These are phyloP conservation scores for Craspedostauros australis DNA, from an alignment of 108 stramenopile genomes.

Conservation along the genomic window DNA sequence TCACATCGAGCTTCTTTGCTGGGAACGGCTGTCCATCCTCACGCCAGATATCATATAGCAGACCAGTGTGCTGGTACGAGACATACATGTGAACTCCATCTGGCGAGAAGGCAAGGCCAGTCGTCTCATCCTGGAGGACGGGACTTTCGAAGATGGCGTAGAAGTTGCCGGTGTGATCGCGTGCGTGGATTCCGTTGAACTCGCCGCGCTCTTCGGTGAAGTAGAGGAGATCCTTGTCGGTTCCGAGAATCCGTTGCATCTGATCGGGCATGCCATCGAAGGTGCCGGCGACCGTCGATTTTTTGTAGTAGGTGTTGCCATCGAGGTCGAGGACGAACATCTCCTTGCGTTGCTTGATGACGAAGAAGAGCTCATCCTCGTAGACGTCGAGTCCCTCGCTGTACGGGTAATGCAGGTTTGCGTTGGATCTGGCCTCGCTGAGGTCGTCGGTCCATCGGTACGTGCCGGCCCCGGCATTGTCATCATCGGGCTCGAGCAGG, in stretches of 20 bases:
- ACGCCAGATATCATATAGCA: constrained; percentile 19
- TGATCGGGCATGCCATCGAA: constrained; percentile 48
- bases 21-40: constrained; percentile 11
- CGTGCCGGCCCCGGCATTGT: constrained; percentile 14
- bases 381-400: constrained; percentile 38
- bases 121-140: constrained; percentile 31
- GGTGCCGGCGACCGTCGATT: constrained; percentile 21
- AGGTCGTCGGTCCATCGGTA: constrained; percentile 29
- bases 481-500: not conserved
- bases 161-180: constrained; percentile 15
- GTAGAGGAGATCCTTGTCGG: constrained; percentile 31
- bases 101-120: constrained; percentile 52
- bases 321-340: constrained; percentile 36
- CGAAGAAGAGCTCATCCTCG: constrained; percentile 39
- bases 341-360: constrained; percentile 24
- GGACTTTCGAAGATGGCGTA: constrained; percentile 35
- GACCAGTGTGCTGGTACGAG: constrained; percentile 7
- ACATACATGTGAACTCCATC: constrained; percentile 33
- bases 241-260: constrained; percentile 12
- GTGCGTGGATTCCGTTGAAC: constrained; percentile 25
- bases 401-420: constrained; percentile 23
- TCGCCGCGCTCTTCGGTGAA: constrained; percentile 56
- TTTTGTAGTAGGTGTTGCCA: constrained; percentile 3
- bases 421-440: constrained; percentile 1
- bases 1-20: not conserved